Percentiles rank a stretch among this genome's conserved stretches.
phyloP scores from a whole-genome alignment of 768 basidiomycete species.

The Austroboletus festivus region DNA sequence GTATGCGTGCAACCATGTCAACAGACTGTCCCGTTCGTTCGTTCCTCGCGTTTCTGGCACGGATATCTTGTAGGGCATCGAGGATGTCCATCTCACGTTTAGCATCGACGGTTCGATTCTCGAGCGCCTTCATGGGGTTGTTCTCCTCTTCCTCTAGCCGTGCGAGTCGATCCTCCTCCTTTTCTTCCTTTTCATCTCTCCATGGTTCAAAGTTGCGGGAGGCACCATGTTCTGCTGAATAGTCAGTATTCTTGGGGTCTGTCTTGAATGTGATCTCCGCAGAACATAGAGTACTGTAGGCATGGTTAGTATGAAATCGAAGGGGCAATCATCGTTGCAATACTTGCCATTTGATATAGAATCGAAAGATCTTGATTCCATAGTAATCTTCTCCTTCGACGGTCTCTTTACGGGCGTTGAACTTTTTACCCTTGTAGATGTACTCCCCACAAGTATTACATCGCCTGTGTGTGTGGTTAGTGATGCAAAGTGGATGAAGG shows the following conservation, averaged over 20 bases:
- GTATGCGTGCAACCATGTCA: slow-evolving; percentile 63
- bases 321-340: slow-evolving; percentile 12
- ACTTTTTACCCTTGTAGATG: slow-evolving; percentile 99
- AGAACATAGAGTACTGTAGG: slow-evolving; percentile 81
- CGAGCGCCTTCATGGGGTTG: slow-evolving; percentile 95
- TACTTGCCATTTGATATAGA: slow-evolving; percentile 84
- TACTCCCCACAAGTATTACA: slow-evolving; percentile 98
- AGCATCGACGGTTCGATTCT: slow-evolving; percentile 88
- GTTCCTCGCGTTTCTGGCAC: slow-evolving; percentile 82
- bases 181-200: slow-evolving; percentile 75
- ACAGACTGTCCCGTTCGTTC: slow-evolving; percentile 78
- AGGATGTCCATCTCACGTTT: slow-evolving; percentile 98
- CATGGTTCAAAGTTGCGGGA: slow-evolving; percentile 98
- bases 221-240: slow-evolving; percentile 91
- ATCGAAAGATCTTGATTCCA: slow-evolving; percentile 95
- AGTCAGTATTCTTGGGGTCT: slow-evolving; percentile 97
- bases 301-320: slow-evolving; percentile 11
- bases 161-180: slow-evolving; percentile 82
- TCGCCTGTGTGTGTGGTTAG: slow-evolving; percentile 51
- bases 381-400: slow-evolving; percentile 97
- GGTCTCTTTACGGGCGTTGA: slow-evolving; percentile 98
- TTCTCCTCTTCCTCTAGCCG: slow-evolving; percentile 90
- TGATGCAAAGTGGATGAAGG: background rate
- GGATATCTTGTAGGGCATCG: slow-evolving; percentile 91
- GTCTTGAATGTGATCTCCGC: slow-evolving; percentile 99